phyloP scores from a whole-genome alignment of 768 basidiomycete species.

The Phanerochaete carnosa region DNA sequence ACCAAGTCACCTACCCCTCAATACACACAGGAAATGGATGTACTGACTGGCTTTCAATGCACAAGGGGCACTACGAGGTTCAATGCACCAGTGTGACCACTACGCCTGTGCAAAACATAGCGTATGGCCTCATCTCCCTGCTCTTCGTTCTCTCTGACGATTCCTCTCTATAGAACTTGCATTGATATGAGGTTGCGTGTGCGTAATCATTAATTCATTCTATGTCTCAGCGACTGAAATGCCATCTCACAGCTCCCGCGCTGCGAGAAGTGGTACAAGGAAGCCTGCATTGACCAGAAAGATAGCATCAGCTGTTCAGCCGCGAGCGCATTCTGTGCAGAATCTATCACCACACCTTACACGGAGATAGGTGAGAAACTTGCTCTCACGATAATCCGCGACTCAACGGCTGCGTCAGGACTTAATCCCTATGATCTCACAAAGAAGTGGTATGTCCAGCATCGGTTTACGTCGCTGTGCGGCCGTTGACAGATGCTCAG shows the following conservation, averaged over 20 bases:
- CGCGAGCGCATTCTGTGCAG: constrained; percentile 35
- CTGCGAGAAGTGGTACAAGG: constrained; percentile 35
- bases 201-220: constrained; percentile 27
- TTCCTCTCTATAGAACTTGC: neutral
- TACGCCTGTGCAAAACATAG: constrained; percentile 45
- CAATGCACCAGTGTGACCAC: constrained; percentile 31
- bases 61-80: constrained; percentile 43
- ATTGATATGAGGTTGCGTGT: constrained; percentile 32
- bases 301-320: constrained; percentile 40
- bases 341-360: constrained; percentile 22
- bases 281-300: constrained; percentile 36
- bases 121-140: constrained; percentile 18
- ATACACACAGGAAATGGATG: constrained; percentile 18
- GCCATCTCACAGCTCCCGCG: constrained; percentile 38
- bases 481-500: neutral
- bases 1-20: too few species aligned
- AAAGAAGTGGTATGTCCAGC: constrained; percentile 40
- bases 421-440: constrained; percentile 67
- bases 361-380: constrained; percentile 32
- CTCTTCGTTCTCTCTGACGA: neutral
- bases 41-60: constrained; percentile 4
- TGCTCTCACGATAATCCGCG: constrained; percentile 61
- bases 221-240: constrained; percentile 15
- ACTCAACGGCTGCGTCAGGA: constrained; percentile 26
- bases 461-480: neutral